A percentile compares a stretch with the other conserved stretches of the same genome.
Conservation (phyloP, 108 stramenopile species). For the Skeletonema grethae region DNA sequence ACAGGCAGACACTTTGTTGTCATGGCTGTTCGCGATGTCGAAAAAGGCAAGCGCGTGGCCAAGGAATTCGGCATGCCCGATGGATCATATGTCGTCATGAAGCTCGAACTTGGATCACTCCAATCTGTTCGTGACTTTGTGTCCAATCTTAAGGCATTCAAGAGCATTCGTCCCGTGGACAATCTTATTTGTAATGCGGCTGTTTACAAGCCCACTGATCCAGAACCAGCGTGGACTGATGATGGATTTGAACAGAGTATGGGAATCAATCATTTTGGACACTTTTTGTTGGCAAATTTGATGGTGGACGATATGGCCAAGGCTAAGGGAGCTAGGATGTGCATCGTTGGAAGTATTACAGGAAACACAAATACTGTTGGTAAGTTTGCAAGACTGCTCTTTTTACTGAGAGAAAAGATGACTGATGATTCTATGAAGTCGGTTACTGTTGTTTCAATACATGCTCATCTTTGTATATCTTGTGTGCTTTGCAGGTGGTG, state of each 20-base stretch:
- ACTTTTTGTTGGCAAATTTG: conserved; percentile 90
- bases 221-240: conserved; percentile 89
- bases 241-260: conserved; percentile 97
- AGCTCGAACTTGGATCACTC: conserved; percentile 90
- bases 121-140: conserved; percentile 92
- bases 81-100: conserved; percentile 81
- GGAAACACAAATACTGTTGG: conserved; percentile 95
- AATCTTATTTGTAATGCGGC: conserved; percentile 97
- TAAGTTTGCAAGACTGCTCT: too few species aligned
- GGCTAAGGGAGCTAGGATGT: conserved; percentile 86
- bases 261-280: conserved; percentile 97
- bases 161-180: conserved; percentile 78
- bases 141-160: conserved; percentile 94
- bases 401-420: neutral
- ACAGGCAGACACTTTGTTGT: conserved; percentile 91
- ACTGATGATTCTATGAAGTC: neutral
- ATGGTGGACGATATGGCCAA: conserved; percentile 92
- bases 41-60: conserved; percentile 86
- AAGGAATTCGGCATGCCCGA: conserved; percentile 78
- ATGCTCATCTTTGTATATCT: neutral
- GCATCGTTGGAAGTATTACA: conserved; percentile 94
- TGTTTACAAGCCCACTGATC: conserved; percentile 92
- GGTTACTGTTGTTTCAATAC: neutral
- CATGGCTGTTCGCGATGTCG: conserved; percentile 91
- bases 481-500: conserved; percentile 52